Conservation (phyloP, 495 filamentous ascomycete species). For the Pyrenula massariospora region DNA sequence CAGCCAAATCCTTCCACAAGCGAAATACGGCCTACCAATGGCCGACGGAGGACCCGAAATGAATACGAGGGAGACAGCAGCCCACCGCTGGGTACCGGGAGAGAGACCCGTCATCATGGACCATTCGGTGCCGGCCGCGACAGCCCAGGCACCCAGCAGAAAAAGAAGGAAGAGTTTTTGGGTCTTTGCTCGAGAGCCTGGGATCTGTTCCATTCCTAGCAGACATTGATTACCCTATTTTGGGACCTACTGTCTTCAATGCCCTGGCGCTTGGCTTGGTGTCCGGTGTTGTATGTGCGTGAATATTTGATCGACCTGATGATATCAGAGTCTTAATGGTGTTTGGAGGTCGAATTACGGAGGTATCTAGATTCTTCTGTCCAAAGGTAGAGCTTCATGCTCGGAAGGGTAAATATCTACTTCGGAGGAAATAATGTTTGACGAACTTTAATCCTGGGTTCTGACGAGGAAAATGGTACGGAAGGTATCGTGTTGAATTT, state of each 20-base stretch:
- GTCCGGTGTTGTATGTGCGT: slow-evolving; percentile 5
- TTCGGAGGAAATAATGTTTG: background rate
- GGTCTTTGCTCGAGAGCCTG: slow-evolving; percentile 77
- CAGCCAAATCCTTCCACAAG: slow-evolving; percentile 23
- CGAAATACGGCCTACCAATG: slow-evolving; percentile 26
- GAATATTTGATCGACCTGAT: too few relatives aligned
- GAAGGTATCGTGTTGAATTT: background rate
- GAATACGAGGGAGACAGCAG: slow-evolving; percentile 87
- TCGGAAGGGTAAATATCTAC: background rate
- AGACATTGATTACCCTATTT: background rate
- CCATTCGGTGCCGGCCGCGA: slow-evolving; percentile 70
- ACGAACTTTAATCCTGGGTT: background rate
- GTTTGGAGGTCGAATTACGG: too few relatives aligned
- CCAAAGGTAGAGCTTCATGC: background rate
- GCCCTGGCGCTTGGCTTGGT: slow-evolving; percentile 2
- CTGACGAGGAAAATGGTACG: background rate
- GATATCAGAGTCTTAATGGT: too few relatives aligned
- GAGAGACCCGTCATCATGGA: slow-evolving; percentile 42
- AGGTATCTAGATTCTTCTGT: background rate
- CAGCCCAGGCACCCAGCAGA: slow-evolving; percentile 69
- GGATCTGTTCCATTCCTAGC: slow-evolving; percentile 95
- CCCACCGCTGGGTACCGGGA: slow-evolving; percentile 58
- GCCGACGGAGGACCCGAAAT: slow-evolving; percentile 62
- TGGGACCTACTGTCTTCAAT: background rate
- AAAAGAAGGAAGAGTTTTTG: slow-evolving; percentile 93